phyloP scores from a whole-genome alignment of 2,329 filamentous ascomycete species.

The Hymenoscyphus fraxineus region DNA sequence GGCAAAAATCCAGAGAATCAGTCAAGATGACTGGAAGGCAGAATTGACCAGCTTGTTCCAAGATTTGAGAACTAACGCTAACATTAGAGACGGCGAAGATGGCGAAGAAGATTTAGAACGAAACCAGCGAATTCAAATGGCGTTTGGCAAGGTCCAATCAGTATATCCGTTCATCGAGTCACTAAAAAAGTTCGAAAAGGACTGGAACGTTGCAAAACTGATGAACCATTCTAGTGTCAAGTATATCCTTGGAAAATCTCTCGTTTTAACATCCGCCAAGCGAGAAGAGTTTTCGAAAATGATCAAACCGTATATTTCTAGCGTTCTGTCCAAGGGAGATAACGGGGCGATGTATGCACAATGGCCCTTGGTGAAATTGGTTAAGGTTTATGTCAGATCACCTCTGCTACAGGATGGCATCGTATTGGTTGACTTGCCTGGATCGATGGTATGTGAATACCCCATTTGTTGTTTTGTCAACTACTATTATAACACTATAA shows the following conservation, averaged over 20 bases:
- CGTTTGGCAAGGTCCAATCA: constrained; percentile 42
- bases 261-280: neutral
- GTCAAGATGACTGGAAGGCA: constrained; percentile 15
- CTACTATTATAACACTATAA: no score
- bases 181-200: constrained; percentile 35
- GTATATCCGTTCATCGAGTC: constrained; percentile 39
- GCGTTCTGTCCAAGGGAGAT: constrained; percentile 3
- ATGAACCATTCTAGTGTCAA: constrained; percentile 15
- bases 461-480: no score
- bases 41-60: constrained; percentile 19
- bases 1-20: constrained; percentile 15
- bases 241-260: constrained; percentile 14
- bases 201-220: constrained; percentile 11
- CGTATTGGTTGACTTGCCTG: constrained; percentile 24
- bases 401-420: constrained; percentile 20
- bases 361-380: constrained; percentile 25
- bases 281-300: constrained; percentile 8
- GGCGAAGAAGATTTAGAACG: constrained; percentile 31
- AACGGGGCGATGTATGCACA: neutral
- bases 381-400: constrained; percentile 15
- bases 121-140: constrained; percentile 32
- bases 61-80: constrained; percentile 11
- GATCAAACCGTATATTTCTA: constrained; percentile 21
- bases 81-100: constrained; percentile 19
- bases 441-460: constrained; percentile 5